Evolutionary conservation across 1,284 basidiomycete species (phyloP), one percentile per base, ranked within the genome.

Genomic region (Ustilago esculenta): DNA sequence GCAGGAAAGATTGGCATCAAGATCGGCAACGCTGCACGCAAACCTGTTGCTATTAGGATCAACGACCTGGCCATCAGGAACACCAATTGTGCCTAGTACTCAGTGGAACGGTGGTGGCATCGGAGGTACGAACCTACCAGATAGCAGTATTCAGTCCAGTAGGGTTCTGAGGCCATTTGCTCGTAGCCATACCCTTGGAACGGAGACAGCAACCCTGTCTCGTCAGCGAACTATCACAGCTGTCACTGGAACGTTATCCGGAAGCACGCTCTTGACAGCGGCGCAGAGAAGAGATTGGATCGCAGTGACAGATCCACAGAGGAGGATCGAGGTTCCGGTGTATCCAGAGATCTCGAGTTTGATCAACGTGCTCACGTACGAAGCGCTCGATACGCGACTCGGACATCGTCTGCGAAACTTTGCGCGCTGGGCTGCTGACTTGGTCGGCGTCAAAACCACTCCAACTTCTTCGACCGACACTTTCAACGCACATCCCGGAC

Each of bases 271-370:
- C 15, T 17, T 45, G 23, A 40, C 44, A 7, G 48, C 48, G 9
- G 54, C 32, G 11, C 54, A 64, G 41, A 57, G 65, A 18, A 53
- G 57, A n/a, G 65, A 71, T 37, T 71, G 68, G 68, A 61, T 71
- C 24, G 68, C 68, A 4, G 57, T 71, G 12, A 66, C 68, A 9
- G 61, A 71, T 39, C 61, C 68, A 8, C 35, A 32, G 4, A 33
- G 49, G n/a, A 40, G 46, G 18, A 56, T 71, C 29, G 68, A 71
- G 37, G 61, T 71, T 1, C 57, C 57, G 0, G 56, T 61, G 14
- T 66, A 58, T 24, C 68, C 68, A 3, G 48, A 58, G 25, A 53
- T 71, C 17, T 44, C 42, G 23, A 60, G 68, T 14, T 10, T 66
- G 23, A 51, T 65, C 29, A 40, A 46, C 32, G 61, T 56, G 14